These are phyloP conservation scores for Fusarium cyanostomum DNA, from an alignment of 2,329 filamentous ascomycete species.

Conservation along the genomic window DNA sequence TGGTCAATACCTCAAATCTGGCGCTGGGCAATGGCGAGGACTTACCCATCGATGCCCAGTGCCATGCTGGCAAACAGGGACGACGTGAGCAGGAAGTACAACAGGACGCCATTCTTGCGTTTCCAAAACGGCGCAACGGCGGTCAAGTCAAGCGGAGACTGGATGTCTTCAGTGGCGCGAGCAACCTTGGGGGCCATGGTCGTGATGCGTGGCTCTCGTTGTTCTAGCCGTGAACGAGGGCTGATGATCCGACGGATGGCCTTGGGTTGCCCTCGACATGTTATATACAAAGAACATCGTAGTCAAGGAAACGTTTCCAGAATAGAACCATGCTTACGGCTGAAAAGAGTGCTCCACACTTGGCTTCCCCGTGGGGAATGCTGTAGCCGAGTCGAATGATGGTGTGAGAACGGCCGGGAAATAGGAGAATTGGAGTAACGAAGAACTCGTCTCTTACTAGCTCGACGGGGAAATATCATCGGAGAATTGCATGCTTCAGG, in stretches of 20 bases:
- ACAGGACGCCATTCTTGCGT: slow-evolving; percentile 53
- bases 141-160: slow-evolving; percentile 46
- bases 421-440: slow-evolving; percentile 21
- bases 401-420: slow-evolving; percentile 7
- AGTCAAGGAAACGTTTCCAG: background rate
- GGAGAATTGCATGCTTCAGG: background rate
- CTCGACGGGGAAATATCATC: slow-evolving; percentile 1
- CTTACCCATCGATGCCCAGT: slow-evolving; percentile 54
- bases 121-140: slow-evolving; percentile 48
- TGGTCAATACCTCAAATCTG: background rate
- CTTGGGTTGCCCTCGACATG: background rate
- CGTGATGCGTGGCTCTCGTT: background rate
- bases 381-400: background rate
- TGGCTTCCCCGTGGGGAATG: slow-evolving; percentile 34
- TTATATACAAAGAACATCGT: slow-evolving; percentile 20
- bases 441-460: slow-evolving; percentile 4
- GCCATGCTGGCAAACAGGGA: slow-evolving; percentile 54
- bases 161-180: slow-evolving; percentile 44
- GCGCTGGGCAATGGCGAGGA: background rate
- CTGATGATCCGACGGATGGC: background rate
- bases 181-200: slow-evolving; percentile 49
- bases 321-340: background rate
- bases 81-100: slow-evolving; percentile 56
- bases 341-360: slow-evolving; percentile 6
- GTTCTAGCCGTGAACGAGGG: too few species aligned